phyloP scores from a whole-genome alignment of 140 eudicot genomes.

The Flaveria floridana region DNA sequence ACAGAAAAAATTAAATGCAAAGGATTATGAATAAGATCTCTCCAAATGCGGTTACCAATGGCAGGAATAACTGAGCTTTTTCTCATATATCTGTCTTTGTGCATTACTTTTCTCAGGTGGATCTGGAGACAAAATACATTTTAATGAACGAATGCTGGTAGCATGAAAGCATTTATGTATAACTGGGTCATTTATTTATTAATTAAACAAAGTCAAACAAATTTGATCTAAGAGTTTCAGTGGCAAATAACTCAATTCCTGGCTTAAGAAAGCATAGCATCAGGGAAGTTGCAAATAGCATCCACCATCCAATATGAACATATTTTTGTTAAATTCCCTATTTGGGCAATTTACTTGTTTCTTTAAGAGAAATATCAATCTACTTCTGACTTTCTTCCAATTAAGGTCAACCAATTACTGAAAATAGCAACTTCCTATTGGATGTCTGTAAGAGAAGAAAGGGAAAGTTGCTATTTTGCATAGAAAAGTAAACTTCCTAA shows the following conservation, averaged over 20 bases:
- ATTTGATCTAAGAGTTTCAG: background rate
- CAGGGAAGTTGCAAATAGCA: background rate
- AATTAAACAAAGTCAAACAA: background rate
- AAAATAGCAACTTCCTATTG: background rate
- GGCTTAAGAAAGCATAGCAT: background rate
- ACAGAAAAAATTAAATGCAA: constrained; percentile 85
- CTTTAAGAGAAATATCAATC: background rate
- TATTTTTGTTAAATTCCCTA: constrained; percentile 9
- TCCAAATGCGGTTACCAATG: constrained; percentile 80
- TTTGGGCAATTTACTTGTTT: background rate
- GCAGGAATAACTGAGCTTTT: constrained; percentile 90
- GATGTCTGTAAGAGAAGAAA: background rate
- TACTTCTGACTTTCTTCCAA: background rate
- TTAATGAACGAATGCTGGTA: constrained; percentile 15
- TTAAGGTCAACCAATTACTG: background rate
- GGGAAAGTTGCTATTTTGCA: background rate
- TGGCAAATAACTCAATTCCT: background rate
- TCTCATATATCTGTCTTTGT: constrained; percentile 93
- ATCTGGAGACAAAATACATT: constrained; percentile 45
- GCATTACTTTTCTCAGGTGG: constrained; percentile 89
- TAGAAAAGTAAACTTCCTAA: background rate
- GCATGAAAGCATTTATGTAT: constrained; percentile 9
- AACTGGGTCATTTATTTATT: background rate
- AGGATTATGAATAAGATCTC: constrained; percentile 96
- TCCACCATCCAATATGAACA: background rate